phyloP scores from a whole-genome alignment of 2,329 filamentous ascomycete species.

The Colletotrichum truncatum region DNA sequence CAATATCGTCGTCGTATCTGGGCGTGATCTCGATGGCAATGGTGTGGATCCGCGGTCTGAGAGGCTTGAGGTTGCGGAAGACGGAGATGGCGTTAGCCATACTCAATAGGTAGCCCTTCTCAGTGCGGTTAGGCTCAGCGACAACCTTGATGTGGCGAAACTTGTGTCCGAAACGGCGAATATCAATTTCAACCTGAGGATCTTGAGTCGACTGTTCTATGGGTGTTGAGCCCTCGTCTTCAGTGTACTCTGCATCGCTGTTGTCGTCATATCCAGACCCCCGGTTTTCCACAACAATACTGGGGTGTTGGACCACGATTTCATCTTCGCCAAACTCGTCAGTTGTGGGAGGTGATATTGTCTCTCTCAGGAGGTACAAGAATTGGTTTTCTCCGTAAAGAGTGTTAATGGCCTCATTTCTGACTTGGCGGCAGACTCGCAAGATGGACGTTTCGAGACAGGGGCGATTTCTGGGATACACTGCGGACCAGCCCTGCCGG shows the following conservation, averaged over 20 bases:
- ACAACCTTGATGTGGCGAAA: slow-evolving; percentile 53
- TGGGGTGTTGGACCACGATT: slow-evolving; percentile 18
- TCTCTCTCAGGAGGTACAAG: slow-evolving; percentile 54
- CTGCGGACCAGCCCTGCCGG: slow-evolving; percentile 42
- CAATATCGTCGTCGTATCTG: slow-evolving; percentile 5
- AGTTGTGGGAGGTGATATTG: slow-evolving; percentile 24
- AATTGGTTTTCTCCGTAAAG: slow-evolving; percentile 60
- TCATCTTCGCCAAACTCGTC: slow-evolving; percentile 31
- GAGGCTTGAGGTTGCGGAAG: slow-evolving; percentile 38
- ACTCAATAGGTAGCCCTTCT: slow-evolving; percentile 31
- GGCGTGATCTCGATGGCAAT: slow-evolving; percentile 53
- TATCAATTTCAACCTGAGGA: slow-evolving; percentile 39
- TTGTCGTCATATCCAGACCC: slow-evolving; percentile 5
- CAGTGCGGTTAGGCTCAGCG: slow-evolving; percentile 51
- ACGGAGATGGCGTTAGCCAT: slow-evolving; percentile 47
- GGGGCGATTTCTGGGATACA: slow-evolving; percentile 37
- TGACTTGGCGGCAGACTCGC: slow-evolving; percentile 42
- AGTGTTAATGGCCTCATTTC: slow-evolving; percentile 47
- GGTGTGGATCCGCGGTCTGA: slow-evolving; percentile 44
- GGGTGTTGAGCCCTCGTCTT: not conserved
- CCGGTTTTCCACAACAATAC: not conserved
- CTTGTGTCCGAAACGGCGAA: slow-evolving; percentile 46
- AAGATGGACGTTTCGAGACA: slow-evolving; percentile 45
- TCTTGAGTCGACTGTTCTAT: slow-evolving; percentile 30
- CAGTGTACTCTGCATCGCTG: slow-evolving; percentile 8